Base-by-base conservation (phyloP, 2,329 filamentous ascomycete species). In the Fusarium sp. region DNA sequence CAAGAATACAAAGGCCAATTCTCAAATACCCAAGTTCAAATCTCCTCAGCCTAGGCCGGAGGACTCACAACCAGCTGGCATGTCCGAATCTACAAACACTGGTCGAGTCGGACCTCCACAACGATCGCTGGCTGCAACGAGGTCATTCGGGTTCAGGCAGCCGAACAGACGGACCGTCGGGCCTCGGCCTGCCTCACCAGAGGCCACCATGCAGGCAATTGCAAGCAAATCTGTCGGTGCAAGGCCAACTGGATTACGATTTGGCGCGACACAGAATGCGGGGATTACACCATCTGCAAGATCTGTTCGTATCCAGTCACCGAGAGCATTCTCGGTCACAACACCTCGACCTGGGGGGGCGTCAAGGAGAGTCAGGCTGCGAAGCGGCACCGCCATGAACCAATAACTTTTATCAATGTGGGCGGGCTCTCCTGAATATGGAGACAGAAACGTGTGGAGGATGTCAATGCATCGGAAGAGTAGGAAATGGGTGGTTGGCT, bases 281-380 rank as follows among this genome's bases (percentile, higher is more conserved):
- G 70, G 57, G 18, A 56, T 66, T 10, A 68, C 65, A 9, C 66
- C 75, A 40, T 69, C 69, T 18, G 70, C 69, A 35, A 76, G 76
- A 63, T 78, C 76, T 52, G 77, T 78, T 27, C 77, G 74, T 50
- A 72, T 79, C 25, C 74, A 74, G 31, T 78, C 77, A n/a, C 77
- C 77, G 5, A 74, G 66, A 50, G 61, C 64, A 35, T 71, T 76
- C 31, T 72, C 69, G 11, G 52, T 62, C 52, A 68, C 71, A 31
- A 71, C 65, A 45, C 65, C 65, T 52, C 61, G 36, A 7, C 45
- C 66, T 27, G 20, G 50, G n/a, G 63, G 64, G 35, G 65, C 62
- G 25, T 11, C 65, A 45, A 71, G 63, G 56, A 66, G 36, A 27
- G 35, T 25, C 14, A 69, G 50, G 42, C 64, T 69, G 31, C 65